A percentile compares a stretch with the other conserved stretches of the same genome.
Conservation (phyloP, 176 grass and related monocot species). For the Ensete ventricosum region DNA sequence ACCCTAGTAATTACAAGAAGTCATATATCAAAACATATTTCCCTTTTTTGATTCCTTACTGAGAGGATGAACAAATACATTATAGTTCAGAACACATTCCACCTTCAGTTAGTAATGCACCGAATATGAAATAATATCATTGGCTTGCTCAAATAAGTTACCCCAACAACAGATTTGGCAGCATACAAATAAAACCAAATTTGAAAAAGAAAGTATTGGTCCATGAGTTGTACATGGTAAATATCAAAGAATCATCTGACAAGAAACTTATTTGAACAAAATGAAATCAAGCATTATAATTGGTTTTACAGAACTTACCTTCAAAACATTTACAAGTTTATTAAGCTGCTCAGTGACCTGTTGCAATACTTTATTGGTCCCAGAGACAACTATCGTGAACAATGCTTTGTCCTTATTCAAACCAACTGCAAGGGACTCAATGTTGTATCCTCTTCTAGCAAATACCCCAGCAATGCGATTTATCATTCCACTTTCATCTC, state of each 20-base stretch:
- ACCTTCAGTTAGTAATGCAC: background rate
- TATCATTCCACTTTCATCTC: conserved; percentile 82
- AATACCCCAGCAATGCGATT: conserved; percentile 75
- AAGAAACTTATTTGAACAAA: background rate
- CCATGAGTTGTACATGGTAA: background rate
- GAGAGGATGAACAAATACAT: background rate
- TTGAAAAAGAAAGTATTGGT: background rate
- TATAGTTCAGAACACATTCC: background rate
- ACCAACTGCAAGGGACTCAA: conserved; percentile 68
- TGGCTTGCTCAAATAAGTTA: background rate
- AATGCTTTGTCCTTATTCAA: conserved; percentile 69
- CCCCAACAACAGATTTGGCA: background rate
- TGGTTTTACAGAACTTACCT: conserved; percentile 31
- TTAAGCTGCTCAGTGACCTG: conserved; percentile 64
- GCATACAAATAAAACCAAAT: background rate
- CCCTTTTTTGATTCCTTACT: background rate
- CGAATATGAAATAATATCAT: background rate
- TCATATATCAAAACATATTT: background rate
- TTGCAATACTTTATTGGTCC: conserved; percentile 56
- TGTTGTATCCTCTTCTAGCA: conserved; percentile 74
- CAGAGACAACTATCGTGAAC: conserved; percentile 65
- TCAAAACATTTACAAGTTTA: conserved; percentile 74
- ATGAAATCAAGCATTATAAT: background rate
- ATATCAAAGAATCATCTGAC: background rate
- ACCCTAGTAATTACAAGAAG: background rate